These are phyloP conservation scores for Podospora anserina DNA, from an alignment of 495 filamentous ascomycete genomes.

Conservation along the genomic window DNA sequence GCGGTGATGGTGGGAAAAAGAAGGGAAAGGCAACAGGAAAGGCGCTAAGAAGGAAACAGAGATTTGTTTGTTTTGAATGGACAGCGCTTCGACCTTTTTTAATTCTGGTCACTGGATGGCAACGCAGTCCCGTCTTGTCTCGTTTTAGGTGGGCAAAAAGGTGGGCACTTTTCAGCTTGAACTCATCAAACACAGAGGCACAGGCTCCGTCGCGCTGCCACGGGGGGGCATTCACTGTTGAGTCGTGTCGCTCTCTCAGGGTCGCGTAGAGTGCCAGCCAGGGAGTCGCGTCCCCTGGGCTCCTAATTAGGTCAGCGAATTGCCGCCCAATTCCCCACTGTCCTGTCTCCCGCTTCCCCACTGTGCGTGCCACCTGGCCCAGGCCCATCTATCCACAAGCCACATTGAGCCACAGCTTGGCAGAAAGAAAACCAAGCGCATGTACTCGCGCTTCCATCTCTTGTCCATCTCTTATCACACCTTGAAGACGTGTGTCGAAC, in stretches of 20 bases:
- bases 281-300: conserved; percentile 18
- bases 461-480: neutral
- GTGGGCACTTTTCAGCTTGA: conserved; percentile 14
- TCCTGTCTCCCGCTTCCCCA: neutral
- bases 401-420: neutral
- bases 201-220: conserved; percentile 7
- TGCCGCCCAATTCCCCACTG: conserved; percentile 13
- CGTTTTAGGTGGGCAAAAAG: neutral
- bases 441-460: neutral
- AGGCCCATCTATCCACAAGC: neutral
- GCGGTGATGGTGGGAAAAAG: neutral
- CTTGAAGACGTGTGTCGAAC: neutral
- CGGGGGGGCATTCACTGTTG: neutral
- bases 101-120: conserved; percentile 3
- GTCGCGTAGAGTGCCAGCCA: conserved; percentile 18
- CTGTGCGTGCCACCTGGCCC: neutral
- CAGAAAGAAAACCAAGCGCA: neutral
- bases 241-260: conserved; percentile 29
- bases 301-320: neutral
- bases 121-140: neutral
- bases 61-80: conserved; percentile 7
- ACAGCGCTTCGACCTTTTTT: neutral
- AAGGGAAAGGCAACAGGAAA: neutral
- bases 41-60: conserved; percentile 3
- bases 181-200: neutral